Conservation (phyloP, 179 eudicot species). For the Beta macrorhiza region DNA sequence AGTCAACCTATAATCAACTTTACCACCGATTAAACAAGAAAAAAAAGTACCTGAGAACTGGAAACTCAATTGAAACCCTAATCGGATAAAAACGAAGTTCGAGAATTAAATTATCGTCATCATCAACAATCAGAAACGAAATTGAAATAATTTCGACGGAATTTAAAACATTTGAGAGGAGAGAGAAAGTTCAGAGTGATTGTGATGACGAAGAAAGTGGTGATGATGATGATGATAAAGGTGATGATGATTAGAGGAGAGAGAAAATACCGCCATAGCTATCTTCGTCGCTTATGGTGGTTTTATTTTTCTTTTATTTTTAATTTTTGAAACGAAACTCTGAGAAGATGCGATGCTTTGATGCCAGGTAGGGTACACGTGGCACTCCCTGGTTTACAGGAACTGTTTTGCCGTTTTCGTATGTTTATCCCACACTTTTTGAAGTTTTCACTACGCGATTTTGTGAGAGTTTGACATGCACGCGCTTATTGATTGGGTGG, state of each 20-base stretch:
- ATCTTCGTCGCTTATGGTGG: constrained; percentile 13
- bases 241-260: constrained; percentile 21
- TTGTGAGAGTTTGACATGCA: no score
- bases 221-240: constrained; percentile 9
- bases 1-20: neutral
- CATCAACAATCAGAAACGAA: neutral
- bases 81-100: neutral
- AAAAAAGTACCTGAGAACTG: neutral
- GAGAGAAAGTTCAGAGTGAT: neutral
- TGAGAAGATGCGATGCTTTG: constrained; percentile 25
- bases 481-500: neutral
- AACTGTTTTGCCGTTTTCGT: neutral
- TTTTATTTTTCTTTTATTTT: neutral
- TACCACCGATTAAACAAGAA: neutral
- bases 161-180: neutral
- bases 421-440: no score
- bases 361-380: constrained; percentile 49
- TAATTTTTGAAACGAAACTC: neutral
- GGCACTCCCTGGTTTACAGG: constrained; percentile 26
- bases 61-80: neutral
- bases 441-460: neutral
- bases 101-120: neutral
- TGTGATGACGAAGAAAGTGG: neutral
- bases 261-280: constrained; percentile 27
- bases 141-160: neutral